Percentiles rank a stretch among this genome's conserved stretches.
phyloP scores from a whole-genome alignment of 2,329 filamentous ascomycete species.

The Didymella segeticola region DNA sequence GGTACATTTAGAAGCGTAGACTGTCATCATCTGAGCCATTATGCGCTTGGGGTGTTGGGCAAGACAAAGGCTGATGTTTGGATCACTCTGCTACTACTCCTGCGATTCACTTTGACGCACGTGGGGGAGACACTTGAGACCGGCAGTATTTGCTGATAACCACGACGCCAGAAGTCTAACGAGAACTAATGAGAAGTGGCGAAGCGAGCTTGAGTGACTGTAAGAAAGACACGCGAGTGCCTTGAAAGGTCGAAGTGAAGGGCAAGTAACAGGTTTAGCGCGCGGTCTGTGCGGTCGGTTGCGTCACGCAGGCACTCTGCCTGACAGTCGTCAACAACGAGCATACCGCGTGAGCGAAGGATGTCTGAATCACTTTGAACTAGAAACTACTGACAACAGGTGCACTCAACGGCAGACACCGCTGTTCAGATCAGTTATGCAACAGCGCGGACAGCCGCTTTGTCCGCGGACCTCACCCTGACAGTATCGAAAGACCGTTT shows the following conservation, averaged over 20 bases:
- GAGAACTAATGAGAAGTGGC: no score
- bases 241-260: neutral
- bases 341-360: constrained; percentile 2
- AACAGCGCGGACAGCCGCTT: no score
- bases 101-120: neutral
- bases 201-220: neutral
- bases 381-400: neutral
- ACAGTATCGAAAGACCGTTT: no score
- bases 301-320: constrained; percentile 6
- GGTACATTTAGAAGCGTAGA: neutral
- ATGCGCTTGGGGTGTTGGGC: no score
- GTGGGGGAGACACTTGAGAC: neutral
- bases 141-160: neutral
- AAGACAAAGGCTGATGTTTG: neutral
- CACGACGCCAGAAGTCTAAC: no score
- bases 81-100: neutral
- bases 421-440: neutral
- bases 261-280: neutral
- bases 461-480: no score
- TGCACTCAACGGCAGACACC: neutral
- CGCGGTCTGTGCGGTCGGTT: constrained; percentile 6
- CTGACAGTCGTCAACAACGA: neutral
- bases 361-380: neutral
- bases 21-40: neutral
- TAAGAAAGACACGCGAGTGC: neutral